A percentile compares a stretch with the other conserved stretches of the same genome.
Evolutionary conservation across 2,329 filamentous ascomycete genomes (phyloP).

Genomic region (Ophiostoma perfectum): DNA sequence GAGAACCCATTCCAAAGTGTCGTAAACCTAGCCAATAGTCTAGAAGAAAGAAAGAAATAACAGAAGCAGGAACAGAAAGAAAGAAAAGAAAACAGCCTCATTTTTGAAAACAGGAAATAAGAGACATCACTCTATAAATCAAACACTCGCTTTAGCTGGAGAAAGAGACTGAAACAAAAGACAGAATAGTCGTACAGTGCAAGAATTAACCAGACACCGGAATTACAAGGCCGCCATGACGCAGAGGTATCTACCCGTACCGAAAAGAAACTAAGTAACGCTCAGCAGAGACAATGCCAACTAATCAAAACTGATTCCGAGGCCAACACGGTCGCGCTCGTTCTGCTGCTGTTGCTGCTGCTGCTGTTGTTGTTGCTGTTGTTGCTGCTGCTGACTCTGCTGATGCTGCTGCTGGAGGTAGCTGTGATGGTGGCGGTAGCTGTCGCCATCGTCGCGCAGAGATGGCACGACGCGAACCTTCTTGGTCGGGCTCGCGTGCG

Average conservation of each 20-base stretch:
- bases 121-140: not conserved
- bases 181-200: not conserved
- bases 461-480: constrained; percentile 43
- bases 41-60: constrained; percentile 8
- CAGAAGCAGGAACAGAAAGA: constrained; percentile 9
- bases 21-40: not conserved
- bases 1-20: not conserved
- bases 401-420: constrained; percentile 17
- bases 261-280: not conserved
- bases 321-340: constrained; percentile 38
- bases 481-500: constrained; percentile 46
- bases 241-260: not conserved
- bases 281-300: not conserved
- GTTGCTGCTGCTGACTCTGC: constrained; percentile 10
- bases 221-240: not conserved
- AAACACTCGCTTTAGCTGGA: not conserved
- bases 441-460: constrained; percentile 34
- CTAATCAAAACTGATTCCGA: constrained; percentile 48
- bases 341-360: constrained; percentile 12
- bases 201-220: not conserved
- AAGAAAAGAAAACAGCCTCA: not conserved
- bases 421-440: constrained; percentile 23
- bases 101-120: not conserved
- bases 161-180: not conserved
- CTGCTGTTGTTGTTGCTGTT: constrained; percentile 3